Evolutionary conservation across 1,284 basidiomycete species (phyloP), one percentile per base, ranked within the genome.

Genomic region (Moniliophthora roreri): DNA sequence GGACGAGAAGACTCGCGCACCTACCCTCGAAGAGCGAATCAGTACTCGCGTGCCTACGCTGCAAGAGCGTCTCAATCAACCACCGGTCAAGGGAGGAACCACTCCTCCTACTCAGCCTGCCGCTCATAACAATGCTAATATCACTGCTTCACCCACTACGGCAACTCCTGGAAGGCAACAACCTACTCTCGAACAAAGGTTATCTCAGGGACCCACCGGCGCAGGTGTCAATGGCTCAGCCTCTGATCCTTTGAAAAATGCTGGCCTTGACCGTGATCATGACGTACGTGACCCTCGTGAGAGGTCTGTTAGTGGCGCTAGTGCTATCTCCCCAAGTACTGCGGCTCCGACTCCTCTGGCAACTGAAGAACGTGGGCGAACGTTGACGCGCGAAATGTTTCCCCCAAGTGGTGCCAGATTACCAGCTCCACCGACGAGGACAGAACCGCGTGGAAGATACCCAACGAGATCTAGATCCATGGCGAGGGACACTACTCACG

Each of bases 181-280:
- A 21, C 64, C 69, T n/a, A 70, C 59, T 51, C 62, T 77, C 18
- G 74, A 77, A 66, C 75, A 77, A 51, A 69, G 75, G 55, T 58
- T 75, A 13, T 64, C 66, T 58, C 58, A 89, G 71, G 84, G 85
- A 39, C 81, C 99, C 65, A 83, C 80, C 53, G 93, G 89, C 56
- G 94, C 94, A 42, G 85, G 98, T 62, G 68, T 98, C 60, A 87
- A 99, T 64, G 84, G 99, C 63, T 98, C 99, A 70, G 97, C 97
- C 57, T 97, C 96, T 63, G 96, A 97, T 75, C 89, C 98, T 9
- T 96, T 97, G 57, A 84, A 97, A 64, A 99, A 93, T 64, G 93
- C 93, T 56, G 89, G 92, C 66, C 61, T 88, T 79, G 40, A 23
- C 11, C 48, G 28, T 48, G 28, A 23, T 9, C 48, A 28, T 48